Evolutionary conservation across 2,329 filamentous ascomycete genomes (phyloP), one percentile per base, ranked within the genome.

Genomic region (Mycogone perniciosa): DNA sequence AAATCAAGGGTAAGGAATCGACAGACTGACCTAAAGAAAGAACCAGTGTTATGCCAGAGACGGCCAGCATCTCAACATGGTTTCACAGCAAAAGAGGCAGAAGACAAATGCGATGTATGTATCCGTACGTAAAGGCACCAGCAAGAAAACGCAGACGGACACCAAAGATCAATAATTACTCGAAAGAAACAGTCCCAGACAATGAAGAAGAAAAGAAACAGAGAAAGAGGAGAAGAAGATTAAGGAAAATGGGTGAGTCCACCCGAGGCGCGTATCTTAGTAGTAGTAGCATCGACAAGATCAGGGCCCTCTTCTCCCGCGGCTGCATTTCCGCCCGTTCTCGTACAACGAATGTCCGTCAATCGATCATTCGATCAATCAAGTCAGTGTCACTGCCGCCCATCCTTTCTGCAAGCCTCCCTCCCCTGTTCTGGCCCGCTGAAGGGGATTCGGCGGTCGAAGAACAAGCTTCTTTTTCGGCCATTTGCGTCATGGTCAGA

Each of bases 41-140:
- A 47, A 44, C 41, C 33, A 37, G 30, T 29, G 45, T 57, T 48
- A 52, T 41, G 42, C 46, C 13, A 48, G 54, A 57, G 55, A 57
- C 55, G 54, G 39, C 66, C 64, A 66, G 66, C 66, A 68, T 68
- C 66, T 62, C 65, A 67, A 57, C 63, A 59, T 61, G 52, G 53
- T 61, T 62, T 56, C 59, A 48, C 29, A 30, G 26, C 42, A 27
- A 29, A 9, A 45, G 43, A 44, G 31, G 26, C 8, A 43, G 27
- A 42, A 44, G 40, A 31, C 40, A 47, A 53, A 33, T 42, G 31
- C 31, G 48, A 39, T 40, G n/a, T 41, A 40, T 35, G 11, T 11
- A 46, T 44, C 34, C 27, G 30, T 31, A 10, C 33, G 40, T 27
- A 41, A 37, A 45, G 27, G 34, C 43, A 48, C 51, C 38, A 42